Conservation (phyloP, 2,329 filamentous ascomycete genomes). For the Diaporthe citri region DNA sequence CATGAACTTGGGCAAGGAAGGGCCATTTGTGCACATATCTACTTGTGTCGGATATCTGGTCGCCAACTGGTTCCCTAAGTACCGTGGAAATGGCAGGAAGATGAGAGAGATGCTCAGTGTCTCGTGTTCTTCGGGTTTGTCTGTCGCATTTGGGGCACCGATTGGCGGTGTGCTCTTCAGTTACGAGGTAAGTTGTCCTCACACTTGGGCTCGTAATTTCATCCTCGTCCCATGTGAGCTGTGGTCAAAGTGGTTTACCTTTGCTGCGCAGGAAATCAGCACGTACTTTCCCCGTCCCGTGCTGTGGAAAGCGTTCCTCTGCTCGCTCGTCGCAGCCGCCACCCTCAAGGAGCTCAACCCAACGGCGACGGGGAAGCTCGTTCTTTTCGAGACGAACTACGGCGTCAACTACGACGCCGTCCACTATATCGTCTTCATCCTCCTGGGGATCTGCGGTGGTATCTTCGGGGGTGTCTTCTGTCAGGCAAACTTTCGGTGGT, state of each 20-base stretch:
- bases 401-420: slow-evolving; percentile 65
- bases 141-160: slow-evolving; percentile 72
- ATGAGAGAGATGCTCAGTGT: slow-evolving; percentile 70
- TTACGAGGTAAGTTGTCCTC: slow-evolving; percentile 56
- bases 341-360: slow-evolving; percentile 70
- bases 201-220: too few relatives aligned
- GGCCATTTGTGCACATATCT: slow-evolving; percentile 72
- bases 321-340: slow-evolving; percentile 67
- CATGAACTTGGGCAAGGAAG: slow-evolving; percentile 73
- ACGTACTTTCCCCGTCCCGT: slow-evolving; percentile 69
- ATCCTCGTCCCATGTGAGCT: background rate
- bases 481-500: slow-evolving; percentile 69
- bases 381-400: slow-evolving; percentile 72
- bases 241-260: background rate
- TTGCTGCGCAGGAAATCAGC: slow-evolving; percentile 62
- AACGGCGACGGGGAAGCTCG: slow-evolving; percentile 70
- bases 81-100: slow-evolving; percentile 68
- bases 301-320: slow-evolving; percentile 70
- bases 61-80: slow-evolving; percentile 60
- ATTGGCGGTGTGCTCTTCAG: slow-evolving; percentile 73
- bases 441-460: slow-evolving; percentile 69
- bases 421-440: slow-evolving; percentile 68
- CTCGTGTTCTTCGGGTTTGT: slow-evolving; percentile 68
- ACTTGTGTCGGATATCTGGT: slow-evolving; percentile 69
- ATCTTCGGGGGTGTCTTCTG: slow-evolving; percentile 71